phyloP scores from a whole-genome alignment of 2,329 filamentous ascomycete species.

The Ophiosphaerella korrae region DNA sequence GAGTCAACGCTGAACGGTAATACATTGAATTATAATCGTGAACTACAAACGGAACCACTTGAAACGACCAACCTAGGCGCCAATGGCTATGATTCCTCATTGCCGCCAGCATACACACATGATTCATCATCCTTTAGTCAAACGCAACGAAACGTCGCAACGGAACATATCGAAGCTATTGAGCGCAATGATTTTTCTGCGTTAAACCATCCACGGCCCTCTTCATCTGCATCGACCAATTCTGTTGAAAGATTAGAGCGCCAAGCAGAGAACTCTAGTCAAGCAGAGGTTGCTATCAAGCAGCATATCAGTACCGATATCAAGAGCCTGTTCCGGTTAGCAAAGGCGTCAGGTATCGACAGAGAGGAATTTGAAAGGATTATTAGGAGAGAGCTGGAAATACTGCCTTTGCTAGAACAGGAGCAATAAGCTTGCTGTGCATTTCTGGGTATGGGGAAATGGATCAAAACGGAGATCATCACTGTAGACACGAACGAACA shows the following conservation, averaged over 20 bases:
- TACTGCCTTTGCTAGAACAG: slow-evolving; percentile 71
- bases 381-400: slow-evolving; percentile 72
- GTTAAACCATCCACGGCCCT: slow-evolving; percentile 42
- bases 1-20: slow-evolving; percentile 62
- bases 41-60: slow-evolving; percentile 51
- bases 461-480: background rate
- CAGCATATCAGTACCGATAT: slow-evolving; percentile 79
- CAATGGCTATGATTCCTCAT: slow-evolving; percentile 38
- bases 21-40: slow-evolving; percentile 49
- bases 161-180: slow-evolving; percentile 28
- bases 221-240: slow-evolving; percentile 50
- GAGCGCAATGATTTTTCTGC: slow-evolving; percentile 27
- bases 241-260: slow-evolving; percentile 65
- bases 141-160: slow-evolving; percentile 16
- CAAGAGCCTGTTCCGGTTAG: slow-evolving; percentile 75
- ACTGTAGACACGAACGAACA: too few relatives aligned
- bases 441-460: background rate
- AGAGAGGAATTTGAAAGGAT: slow-evolving; percentile 75
- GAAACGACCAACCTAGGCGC: slow-evolving; percentile 45
- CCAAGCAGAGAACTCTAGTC: slow-evolving; percentile 62
- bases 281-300: slow-evolving; percentile 74
- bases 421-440: slow-evolving; percentile 34
- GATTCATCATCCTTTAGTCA: slow-evolving; percentile 5
- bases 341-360: slow-evolving; percentile 73
- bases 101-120: slow-evolving; percentile 29